Percentiles rank a stretch among this genome's conserved stretches.
Conservation (phyloP, 805 yeast species). For the Metschnikowia chrysomelidarum region DNA sequence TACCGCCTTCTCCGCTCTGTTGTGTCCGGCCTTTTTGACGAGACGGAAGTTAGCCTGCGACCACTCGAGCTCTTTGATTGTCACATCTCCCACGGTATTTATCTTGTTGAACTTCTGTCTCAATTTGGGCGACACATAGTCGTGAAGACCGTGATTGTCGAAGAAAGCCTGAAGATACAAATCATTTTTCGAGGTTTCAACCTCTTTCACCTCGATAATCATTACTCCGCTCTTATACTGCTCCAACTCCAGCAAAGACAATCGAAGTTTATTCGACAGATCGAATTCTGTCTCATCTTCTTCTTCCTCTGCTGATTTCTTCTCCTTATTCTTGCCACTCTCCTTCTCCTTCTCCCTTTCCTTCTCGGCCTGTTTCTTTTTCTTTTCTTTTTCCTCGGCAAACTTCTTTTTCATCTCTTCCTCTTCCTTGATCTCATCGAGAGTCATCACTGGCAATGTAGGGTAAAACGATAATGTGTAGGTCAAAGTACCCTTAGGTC, state of each 20-base stretch:
- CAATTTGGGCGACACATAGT: constrained; percentile 55
- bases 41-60: constrained; percentile 65
- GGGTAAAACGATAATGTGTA: constrained; percentile 86
- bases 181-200: constrained; percentile 51
- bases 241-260: constrained; percentile 57
- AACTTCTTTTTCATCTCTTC: constrained; percentile 33
- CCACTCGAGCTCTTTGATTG: constrained; percentile 74
- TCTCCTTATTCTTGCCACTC: constrained; percentile 34
- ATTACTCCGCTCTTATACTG: constrained; percentile 73
- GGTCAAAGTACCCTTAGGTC: constrained; percentile 78
- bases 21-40: constrained; percentile 51
- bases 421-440: constrained; percentile 62
- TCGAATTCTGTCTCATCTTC: constrained; percentile 31
- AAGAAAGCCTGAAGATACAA: constrained; percentile 71
- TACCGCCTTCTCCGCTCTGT: constrained; percentile 54
- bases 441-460: constrained; percentile 69
- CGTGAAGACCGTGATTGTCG: constrained; percentile 70
- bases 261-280: constrained; percentile 36
- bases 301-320: constrained; percentile 30
- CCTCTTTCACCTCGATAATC: constrained; percentile 62
- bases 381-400: constrained; percentile 26
- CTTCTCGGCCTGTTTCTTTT: constrained; percentile 27
- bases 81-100: constrained; percentile 62
- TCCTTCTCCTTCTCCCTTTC: constrained; percentile 19
- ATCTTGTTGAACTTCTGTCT: constrained; percentile 38